phyloP scores from a whole-genome alignment of 192 early-diverging fungal species.

The Rhizoclosmatium globosum region DNA sequence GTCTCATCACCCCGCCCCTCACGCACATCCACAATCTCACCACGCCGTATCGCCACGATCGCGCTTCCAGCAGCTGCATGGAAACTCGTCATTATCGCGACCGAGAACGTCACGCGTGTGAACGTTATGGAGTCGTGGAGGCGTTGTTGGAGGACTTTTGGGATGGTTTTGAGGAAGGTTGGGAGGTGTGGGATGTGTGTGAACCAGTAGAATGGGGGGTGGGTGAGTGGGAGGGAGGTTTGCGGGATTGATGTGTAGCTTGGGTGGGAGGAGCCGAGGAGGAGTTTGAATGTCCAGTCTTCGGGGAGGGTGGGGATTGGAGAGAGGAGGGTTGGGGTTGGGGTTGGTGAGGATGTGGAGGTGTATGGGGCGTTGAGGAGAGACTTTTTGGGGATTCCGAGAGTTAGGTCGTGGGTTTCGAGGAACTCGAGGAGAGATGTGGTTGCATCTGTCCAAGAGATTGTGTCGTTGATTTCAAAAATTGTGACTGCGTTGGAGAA shows the following conservation, averaged over 20 bases:
- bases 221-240: neutral
- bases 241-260: neutral
- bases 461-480: constrained; percentile 18
- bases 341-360: no score
- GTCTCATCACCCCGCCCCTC: no score
- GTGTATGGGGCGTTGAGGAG: neutral
- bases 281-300: constrained; percentile 12
- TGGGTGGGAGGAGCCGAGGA: constrained; percentile 1
- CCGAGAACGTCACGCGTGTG: no score
- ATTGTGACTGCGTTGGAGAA: neutral
- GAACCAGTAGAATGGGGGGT: constrained; percentile 15
- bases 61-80: no score
- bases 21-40: no score
- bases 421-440: constrained; percentile 22
- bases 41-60: no score
- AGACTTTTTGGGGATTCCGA: no score
- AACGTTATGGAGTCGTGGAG: neutral
- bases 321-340: no score
- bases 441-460: constrained; percentile 31
- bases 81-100: no score
- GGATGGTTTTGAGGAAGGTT: constrained; percentile 14
- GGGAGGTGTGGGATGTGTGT: constrained; percentile 12
- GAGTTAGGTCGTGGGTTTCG: constrained; percentile 1
- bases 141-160: constrained; percentile 27
- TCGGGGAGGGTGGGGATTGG: neutral